Evolutionary conservation across 176 grass and related monocot genomes (phyloP).

Genomic region (Dactylis glomerata): DNA sequence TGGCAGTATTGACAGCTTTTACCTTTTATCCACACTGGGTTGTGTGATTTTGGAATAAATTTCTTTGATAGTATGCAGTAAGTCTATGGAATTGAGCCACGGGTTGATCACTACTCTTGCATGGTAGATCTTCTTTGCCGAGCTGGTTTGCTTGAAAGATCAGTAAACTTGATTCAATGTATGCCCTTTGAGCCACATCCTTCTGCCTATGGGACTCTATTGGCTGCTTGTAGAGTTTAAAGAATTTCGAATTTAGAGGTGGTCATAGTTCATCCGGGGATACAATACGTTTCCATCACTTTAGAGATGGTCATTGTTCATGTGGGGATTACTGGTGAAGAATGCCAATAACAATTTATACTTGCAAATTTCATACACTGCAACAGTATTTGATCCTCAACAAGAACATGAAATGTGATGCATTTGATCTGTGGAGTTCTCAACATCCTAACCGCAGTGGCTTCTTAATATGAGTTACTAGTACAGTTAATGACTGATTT

Average conservation of each 20-base stretch:
- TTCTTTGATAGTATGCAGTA: constrained; percentile 55
- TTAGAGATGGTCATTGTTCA: constrained; percentile 58
- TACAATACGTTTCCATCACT: constrained; percentile 69
- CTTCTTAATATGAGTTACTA: too few species aligned
- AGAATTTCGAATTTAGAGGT: constrained; percentile 58
- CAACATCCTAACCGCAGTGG: not conserved
- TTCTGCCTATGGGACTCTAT: constrained; percentile 52
- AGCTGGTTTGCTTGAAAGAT: constrained; percentile 47
- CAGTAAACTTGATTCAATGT: constrained; percentile 44
- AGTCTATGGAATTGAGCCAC: constrained; percentile 41
- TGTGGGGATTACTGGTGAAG: constrained; percentile 77
- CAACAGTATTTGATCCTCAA: not conserved
- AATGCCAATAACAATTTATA: not conserved
- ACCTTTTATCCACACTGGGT: constrained; percentile 54
- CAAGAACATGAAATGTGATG: not conserved
- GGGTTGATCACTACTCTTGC: constrained; percentile 59
- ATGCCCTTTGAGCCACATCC: constrained; percentile 66
- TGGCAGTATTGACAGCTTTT: constrained; percentile 55
- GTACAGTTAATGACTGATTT: too few species aligned
- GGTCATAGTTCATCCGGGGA: constrained; percentile 70
- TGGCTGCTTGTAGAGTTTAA: constrained; percentile 64
- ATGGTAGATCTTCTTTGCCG: constrained; percentile 73
- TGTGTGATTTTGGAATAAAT: constrained; percentile 51
- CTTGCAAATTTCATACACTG: not conserved
- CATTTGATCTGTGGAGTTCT: not conserved